A percentile compares a stretch with the other conserved stretches of the same genome.
Conservation (phyloP, 2,329 filamentous ascomycete species). For the Cordyceps cicadae region DNA sequence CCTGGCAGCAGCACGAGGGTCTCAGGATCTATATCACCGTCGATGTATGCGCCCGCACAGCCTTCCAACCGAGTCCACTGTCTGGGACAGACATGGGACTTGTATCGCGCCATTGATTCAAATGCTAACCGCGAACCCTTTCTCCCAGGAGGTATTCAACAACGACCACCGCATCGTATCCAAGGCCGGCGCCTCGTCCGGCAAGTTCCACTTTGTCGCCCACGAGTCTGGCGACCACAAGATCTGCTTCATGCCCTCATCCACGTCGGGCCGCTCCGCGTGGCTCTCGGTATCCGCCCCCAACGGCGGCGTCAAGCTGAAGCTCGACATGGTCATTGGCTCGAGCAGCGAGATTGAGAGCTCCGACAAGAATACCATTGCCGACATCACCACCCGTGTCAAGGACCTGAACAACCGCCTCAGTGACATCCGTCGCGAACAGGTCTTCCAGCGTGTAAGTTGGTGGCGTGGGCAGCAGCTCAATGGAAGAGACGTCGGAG, state of each 20-base stretch:
- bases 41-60: constrained; percentile 47
- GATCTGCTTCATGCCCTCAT: constrained; percentile 85
- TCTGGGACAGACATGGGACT: background rate
- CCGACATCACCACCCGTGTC: constrained; percentile 80
- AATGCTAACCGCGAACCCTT: constrained; percentile 11
- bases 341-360: constrained; percentile 91
- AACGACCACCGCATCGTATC: constrained; percentile 94
- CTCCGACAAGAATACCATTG: constrained; percentile 85
- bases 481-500: background rate
- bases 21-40: constrained; percentile 85
- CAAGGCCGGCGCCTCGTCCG: constrained; percentile 65
- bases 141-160: constrained; percentile 80
- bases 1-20: constrained; percentile 65
- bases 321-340: constrained; percentile 85
- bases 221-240: constrained; percentile 92
- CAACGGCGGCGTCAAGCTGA: constrained; percentile 73
- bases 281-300: constrained; percentile 61
- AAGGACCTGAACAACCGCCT: constrained; percentile 82
- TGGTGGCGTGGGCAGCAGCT: background rate
- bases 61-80: background rate
- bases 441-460: constrained; percentile 87
- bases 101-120: background rate
- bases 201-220: constrained; percentile 92
- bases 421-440: constrained; percentile 83
- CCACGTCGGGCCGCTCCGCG: constrained; percentile 57